Base-by-base conservation (phyloP, 1,139 yeast genomes). In the Saccharomyces hybrid region DNA sequence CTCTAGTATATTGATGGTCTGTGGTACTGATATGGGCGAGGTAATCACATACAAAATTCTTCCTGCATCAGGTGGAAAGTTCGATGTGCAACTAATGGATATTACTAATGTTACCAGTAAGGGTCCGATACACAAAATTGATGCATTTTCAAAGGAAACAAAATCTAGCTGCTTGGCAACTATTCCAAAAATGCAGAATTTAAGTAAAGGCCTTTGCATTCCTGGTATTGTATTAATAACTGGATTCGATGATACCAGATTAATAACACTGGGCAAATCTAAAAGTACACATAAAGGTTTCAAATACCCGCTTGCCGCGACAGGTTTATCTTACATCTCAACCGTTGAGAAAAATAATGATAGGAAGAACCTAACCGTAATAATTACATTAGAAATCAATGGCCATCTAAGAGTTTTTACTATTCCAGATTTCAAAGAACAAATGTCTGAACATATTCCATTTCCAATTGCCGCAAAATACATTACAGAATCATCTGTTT, bases 1-100 rank as follows among this genome's bases (percentile, higher is more conserved):
- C 62, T 85, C 96, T 0, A 83, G 90, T 23, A 80, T 93, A 50
- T 66, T 88, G 32, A 71, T 91, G 68, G 73, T 82, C 34, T 86
- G 85, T 13, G 99, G 99, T 29, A 86, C 97, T 0, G 81, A 83
- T 55, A 74, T 75, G 32, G 99, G 99, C 14, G 88, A 88, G 55
- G 68, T 90, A 16, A 62, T 85, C 29, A 77, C 83, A 0, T 88
- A 81, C 70, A 84, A 85, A 64, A 71, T 93, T 2, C 67, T 84
- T 4, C 96, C 96, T 0, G 81, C 79, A 53, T 71, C 78, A 0
- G 75, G 77, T 44, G 96, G 96, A 4, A 84, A 88, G 29, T 91
- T 84, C 65, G 73, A 76, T 42, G 88, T 82, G 0, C 78, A 78
- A 9, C 77, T 79, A 58, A 76, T 81, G 4, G 86, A 83, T 42